Conservation (phyloP, 225 moss, liverwort and hornwort species). For the Polytrichum formosum region DNA sequence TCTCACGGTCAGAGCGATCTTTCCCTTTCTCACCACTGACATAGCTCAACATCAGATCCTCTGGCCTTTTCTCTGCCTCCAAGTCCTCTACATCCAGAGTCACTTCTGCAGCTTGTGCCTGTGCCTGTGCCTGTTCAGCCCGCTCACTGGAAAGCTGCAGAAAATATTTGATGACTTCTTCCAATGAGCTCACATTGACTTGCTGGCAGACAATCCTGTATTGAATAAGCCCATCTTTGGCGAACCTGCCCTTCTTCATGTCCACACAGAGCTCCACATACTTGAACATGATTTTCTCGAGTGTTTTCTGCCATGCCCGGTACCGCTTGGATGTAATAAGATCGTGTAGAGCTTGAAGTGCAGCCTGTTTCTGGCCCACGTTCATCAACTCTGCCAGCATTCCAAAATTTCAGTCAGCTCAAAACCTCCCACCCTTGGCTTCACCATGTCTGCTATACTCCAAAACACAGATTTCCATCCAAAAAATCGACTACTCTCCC, state of each 20-base stretch:
- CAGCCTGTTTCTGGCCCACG: conserved; percentile 98
- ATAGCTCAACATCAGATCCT: conserved; percentile 44
- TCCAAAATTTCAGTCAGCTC: conserved; percentile 12
- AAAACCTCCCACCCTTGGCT: not conserved
- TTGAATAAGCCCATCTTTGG: conserved; percentile 95
- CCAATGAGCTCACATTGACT: conserved; percentile 90
- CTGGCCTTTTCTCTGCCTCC: conserved; percentile 88
- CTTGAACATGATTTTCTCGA: conserved; percentile 98
- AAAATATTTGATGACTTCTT: conserved; percentile 97
- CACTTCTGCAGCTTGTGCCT: conserved; percentile 62
- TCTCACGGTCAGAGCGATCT: conserved; percentile 58
- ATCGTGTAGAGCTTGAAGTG: conserved; percentile 92
- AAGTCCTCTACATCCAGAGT: conserved; percentile 89
- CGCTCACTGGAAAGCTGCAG: conserved; percentile 94
- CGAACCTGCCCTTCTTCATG: conserved; percentile 98
- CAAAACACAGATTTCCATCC: not conserved
- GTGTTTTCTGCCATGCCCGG: conserved; percentile 95
- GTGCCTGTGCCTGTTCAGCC: conserved; percentile 87
- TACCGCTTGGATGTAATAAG: conserved; percentile 96
- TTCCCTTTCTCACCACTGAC: conserved; percentile 67
- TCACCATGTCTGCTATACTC: not conserved
- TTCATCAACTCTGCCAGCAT: conserved; percentile 89
- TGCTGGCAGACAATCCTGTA: conserved; percentile 98
- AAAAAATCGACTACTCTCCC: no score
- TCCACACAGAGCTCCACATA: conserved; percentile 98